phyloP scores from a whole-genome alignment of 306 rosid species.

The Medicago lupulina region DNA sequence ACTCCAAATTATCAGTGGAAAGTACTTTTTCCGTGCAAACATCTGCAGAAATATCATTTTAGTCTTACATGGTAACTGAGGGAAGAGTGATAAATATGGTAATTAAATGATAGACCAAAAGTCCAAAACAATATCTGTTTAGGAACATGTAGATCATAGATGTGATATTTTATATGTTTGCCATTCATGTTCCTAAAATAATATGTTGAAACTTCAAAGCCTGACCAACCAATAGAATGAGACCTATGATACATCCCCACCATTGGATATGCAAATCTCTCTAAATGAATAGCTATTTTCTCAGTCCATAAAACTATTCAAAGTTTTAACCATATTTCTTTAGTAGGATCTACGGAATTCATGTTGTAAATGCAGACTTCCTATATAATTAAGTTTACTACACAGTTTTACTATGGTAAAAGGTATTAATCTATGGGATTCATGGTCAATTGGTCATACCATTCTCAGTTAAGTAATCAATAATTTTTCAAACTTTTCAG shows the following conservation, averaged over 20 bases:
- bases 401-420: neutral
- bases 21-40: constrained; percentile 69
- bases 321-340: neutral
- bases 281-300: too few relatives aligned
- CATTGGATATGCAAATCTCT: too few relatives aligned
- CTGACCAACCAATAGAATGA: neutral
- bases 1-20: constrained; percentile 73
- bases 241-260: neutral
- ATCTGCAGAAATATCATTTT: constrained; percentile 57
- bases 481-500: too few relatives aligned
- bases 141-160: neutral
- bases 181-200: constrained; percentile 3
- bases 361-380: constrained; percentile 1
- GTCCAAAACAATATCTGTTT: constrained; percentile 12
- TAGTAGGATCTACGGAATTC: constrained; percentile 6
- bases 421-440: neutral
- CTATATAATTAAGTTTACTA: constrained; percentile 2
- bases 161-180: neutral
- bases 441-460: neutral
- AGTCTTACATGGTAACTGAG: constrained; percentile 32
- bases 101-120: constrained; percentile 31
- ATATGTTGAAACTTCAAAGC: neutral
- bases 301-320: too few relatives aligned
- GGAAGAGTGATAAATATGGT: constrained; percentile 27
- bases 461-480: neutral